Evolutionary conservation across 371 early-diverging fungal species (phyloP).

Genomic region (Zopfochytrium polystomum): DNA sequence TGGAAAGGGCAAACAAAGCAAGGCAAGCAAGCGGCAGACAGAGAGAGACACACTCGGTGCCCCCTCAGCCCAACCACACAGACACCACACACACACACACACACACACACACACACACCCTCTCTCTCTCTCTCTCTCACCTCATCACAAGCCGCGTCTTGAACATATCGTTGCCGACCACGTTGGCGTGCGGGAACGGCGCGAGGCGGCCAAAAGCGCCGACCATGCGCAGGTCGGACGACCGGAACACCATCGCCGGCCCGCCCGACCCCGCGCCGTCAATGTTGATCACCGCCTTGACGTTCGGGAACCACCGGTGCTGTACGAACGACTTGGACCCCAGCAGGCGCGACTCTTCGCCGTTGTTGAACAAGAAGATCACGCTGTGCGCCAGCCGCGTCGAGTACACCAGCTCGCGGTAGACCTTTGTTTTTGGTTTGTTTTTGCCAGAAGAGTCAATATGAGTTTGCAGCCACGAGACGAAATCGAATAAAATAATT

Average conservation of each 20-base stretch:
- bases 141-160: conserved; percentile 24
- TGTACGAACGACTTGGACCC: conserved; percentile 67
- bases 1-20: too few species aligned
- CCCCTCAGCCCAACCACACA: too few species aligned
- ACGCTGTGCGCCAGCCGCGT: conserved; percentile 50
- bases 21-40: too few species aligned
- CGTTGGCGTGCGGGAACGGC: conserved; percentile 35
- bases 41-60: too few species aligned
- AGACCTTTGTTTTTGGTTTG: background rate
- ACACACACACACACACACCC: too few species aligned
- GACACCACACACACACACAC: too few species aligned
- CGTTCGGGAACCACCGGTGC: conserved; percentile 67
- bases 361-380: conserved; percentile 80
- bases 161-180: conserved; percentile 37
- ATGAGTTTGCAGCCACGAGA: too few species aligned
- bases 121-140: too few species aligned
- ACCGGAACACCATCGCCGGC: conserved; percentile 32
- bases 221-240: conserved; percentile 31
- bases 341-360: conserved; percentile 63
- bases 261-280: conserved; percentile 27
- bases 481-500: background rate
- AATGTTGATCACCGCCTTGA: conserved; percentile 73
- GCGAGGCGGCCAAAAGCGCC: conserved; percentile 15
- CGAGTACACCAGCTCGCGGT: background rate
- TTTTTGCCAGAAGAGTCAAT: background rate